A percentile compares a stretch with the other conserved stretches of the same genome.
These are phyloP conservation scores for Suillus subalutaceus DNA, from an alignment of 768 basidiomycete species.

Conservation along the genomic window DNA sequence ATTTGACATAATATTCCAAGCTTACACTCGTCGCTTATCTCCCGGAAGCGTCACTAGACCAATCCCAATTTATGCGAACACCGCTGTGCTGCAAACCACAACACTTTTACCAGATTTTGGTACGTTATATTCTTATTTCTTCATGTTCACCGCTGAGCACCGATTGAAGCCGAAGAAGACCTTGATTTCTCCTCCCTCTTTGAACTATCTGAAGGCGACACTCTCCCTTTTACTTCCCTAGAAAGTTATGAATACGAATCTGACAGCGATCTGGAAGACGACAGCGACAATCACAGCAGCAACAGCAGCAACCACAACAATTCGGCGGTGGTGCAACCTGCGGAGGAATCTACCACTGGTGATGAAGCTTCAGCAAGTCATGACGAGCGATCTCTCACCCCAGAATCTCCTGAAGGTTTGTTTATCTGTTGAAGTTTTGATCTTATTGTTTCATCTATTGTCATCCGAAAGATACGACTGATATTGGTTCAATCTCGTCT, in stretches of 20 bases:
- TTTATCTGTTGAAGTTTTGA: neutral
- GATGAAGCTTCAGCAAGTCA: neutral
- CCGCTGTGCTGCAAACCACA: constrained; percentile 6
- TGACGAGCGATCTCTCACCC: neutral
- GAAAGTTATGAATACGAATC: neutral
- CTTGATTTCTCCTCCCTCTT: neutral
- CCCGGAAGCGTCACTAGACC: neutral
- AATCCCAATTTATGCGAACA: constrained; percentile 8
- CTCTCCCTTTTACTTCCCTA: neutral
- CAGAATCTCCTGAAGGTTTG: constrained; percentile 1
- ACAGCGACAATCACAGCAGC: neutral
- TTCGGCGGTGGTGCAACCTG: neutral
- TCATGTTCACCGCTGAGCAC: neutral
- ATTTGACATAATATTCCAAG: constrained; percentile 9
- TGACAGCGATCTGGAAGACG: neutral
- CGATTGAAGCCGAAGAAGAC: neutral
- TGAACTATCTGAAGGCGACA: neutral
- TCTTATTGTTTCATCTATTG: neutral
- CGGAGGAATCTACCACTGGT: neutral
- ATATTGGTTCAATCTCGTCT: neutral
- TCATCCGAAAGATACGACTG: neutral
- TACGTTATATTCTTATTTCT: neutral
- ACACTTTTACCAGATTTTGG: neutral
- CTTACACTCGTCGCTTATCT: neutral
- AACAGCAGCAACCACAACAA: neutral